Percentiles rank a stretch among this genome's conserved stretches.
These are phyloP conservation scores for Penicillium herquei DNA, from an alignment of 495 filamentous ascomycete genomes.

Conservation along the genomic window DNA sequence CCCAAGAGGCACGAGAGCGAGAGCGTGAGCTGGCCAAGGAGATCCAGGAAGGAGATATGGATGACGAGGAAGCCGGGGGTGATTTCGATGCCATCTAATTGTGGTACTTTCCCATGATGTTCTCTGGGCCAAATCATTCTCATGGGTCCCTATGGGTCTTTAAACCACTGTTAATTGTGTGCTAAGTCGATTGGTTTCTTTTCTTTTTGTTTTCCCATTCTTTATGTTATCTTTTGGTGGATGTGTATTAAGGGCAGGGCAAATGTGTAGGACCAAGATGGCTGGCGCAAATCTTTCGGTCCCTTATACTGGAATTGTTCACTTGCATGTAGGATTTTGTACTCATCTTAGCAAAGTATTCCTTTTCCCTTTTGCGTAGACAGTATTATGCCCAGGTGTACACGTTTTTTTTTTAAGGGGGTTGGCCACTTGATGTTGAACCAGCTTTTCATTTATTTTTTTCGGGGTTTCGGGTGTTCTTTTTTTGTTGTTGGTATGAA, in stretches of 20 bases:
- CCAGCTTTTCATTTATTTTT: no score
- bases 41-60: conserved; percentile 96
- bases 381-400: background rate
- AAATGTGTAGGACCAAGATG: conserved; percentile 31
- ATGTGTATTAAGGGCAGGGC: conserved; percentile 26
- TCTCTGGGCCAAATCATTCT: conserved; percentile 15
- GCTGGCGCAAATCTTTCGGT: conserved; percentile 29
- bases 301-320: conserved; percentile 30
- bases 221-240: conserved; percentile 12
- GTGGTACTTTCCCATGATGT: conserved; percentile 13
- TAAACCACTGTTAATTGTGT: conserved; percentile 27
- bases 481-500: no score
- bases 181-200: conserved; percentile 26
- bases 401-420: no score
- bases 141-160: conserved; percentile 18
- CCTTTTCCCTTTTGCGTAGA: background rate
- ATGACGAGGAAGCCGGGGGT: conserved; percentile 94
- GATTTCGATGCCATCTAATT: conserved; percentile 93
- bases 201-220: background rate
- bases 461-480: no score
- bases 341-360: background rate
- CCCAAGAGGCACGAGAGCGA: conserved; percentile 92
- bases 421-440: no score
- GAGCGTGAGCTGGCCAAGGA: conserved; percentile 98
- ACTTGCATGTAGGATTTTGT: conserved; percentile 17